A percentile compares a stretch with the other conserved stretches of the same genome.
phyloP scores from a whole-genome alignment of 2,329 filamentous ascomycete species.

The Cordyceps javanica region DNA sequence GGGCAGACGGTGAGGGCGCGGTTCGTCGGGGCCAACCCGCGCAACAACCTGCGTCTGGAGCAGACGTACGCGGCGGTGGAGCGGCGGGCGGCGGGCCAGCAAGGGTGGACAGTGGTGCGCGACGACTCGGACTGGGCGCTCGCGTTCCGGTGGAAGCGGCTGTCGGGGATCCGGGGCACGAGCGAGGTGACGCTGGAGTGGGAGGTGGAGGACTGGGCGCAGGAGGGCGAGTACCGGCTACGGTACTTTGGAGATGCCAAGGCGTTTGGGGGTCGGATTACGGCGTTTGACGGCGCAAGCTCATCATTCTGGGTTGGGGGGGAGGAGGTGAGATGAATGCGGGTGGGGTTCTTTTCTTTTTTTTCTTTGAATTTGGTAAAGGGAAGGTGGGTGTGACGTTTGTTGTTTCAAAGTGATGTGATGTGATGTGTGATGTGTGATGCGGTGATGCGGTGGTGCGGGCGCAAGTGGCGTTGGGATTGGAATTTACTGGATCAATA shows the following conservation, averaged over 20 bases:
- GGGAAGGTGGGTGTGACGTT: too few relatives aligned
- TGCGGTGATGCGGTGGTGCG: too few relatives aligned
- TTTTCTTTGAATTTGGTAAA: too few relatives aligned
- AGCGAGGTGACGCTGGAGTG: slow-evolving; percentile 72
- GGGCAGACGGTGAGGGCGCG: slow-evolving; percentile 58
- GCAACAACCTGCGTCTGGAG: slow-evolving; percentile 78
- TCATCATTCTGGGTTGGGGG: slow-evolving; percentile 36
- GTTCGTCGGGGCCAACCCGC: slow-evolving; percentile 82
- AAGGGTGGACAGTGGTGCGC: slow-evolving; percentile 59
- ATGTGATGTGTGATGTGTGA: too few relatives aligned
- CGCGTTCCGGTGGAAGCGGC: slow-evolving; percentile 72
- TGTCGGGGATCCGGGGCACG: slow-evolving; percentile 61
- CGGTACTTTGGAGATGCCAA: slow-evolving; percentile 80
- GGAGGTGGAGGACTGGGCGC: slow-evolving; percentile 62
- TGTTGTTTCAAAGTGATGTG: too few relatives aligned
- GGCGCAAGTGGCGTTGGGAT: too few relatives aligned
- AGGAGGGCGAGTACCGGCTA: slow-evolving; percentile 63
- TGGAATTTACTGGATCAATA: too few relatives aligned
- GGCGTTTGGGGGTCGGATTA: slow-evolving; percentile 54
- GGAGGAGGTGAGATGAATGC: background rate
- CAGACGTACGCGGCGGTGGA: slow-evolving; percentile 75
- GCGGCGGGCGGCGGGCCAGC: slow-evolving; percentile 18
- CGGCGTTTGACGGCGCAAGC: slow-evolving; percentile 62
- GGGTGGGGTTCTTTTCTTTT: too few relatives aligned
- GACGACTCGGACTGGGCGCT: slow-evolving; percentile 78